These are phyloP conservation scores for Globisporangium heterothallicum DNA, from an alignment of 352 stramenopile species.

Conservation along the genomic window DNA sequence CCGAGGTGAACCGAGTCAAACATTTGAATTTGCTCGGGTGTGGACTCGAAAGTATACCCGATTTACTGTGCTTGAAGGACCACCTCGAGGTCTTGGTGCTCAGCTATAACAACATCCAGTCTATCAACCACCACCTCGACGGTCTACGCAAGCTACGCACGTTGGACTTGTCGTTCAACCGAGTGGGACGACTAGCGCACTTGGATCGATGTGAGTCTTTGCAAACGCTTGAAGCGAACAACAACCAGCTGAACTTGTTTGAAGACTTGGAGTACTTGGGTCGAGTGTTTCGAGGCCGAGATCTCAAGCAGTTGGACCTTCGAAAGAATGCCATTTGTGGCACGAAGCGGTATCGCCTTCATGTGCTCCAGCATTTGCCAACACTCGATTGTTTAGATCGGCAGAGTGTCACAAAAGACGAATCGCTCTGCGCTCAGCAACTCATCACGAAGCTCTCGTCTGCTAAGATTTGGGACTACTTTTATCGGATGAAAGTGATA, in stretches of 20 bases:
- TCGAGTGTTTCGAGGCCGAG: constrained; percentile 9
- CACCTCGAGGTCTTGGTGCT: constrained; percentile 59
- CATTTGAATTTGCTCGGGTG: constrained; percentile 53
- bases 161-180: constrained; percentile 74
- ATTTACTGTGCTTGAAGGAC: constrained; percentile 26
- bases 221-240: constrained; percentile 41
- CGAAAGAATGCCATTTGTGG: constrained; percentile 64
- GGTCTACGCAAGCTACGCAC: constrained; percentile 28
- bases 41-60: constrained; percentile 40
- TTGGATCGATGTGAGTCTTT: constrained; percentile 33
- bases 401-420: constrained; percentile 35
- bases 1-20: constrained; percentile 20
- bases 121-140: constrained; percentile 24
- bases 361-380: constrained; percentile 48
- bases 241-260: constrained; percentile 62
- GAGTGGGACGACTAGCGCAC: constrained; percentile 36
- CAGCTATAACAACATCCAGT: constrained; percentile 66
- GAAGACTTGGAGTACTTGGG: constrained; percentile 45
- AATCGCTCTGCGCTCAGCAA: constrained; percentile 25
- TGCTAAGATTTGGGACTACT: constrained; percentile 34
- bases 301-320: constrained; percentile 44
- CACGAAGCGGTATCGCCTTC: constrained; percentile 62
- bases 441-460: constrained; percentile 45
- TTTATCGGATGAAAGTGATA: constrained; percentile 4
- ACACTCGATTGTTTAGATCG: constrained; percentile 44